Conservation (phyloP, 805 yeast species). For the Yamadazyma philogaea region DNA sequence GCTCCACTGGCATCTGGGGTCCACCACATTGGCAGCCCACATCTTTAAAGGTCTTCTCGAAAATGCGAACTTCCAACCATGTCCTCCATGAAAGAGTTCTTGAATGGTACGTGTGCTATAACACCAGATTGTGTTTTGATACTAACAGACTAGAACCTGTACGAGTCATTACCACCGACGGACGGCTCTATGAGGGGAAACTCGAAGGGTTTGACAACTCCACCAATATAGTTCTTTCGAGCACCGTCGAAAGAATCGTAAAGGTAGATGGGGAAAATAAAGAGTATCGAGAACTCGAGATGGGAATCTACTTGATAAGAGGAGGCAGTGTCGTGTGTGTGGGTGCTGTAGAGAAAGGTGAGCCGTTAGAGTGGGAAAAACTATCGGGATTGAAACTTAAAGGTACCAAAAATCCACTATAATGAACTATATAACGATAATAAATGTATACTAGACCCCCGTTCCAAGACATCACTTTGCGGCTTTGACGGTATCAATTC, state of each 20-base stretch:
- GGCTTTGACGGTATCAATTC: conserved; percentile 48
- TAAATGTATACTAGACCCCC: conserved; percentile 2
- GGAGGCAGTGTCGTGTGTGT: conserved; percentile 59
- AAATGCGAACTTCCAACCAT: conserved; percentile 8
- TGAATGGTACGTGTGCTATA: conserved; percentile 28
- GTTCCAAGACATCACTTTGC: not conserved
- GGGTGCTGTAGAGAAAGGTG: conserved; percentile 40
- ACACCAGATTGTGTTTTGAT: not conserved
- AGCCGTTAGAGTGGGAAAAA: conserved; percentile 38
- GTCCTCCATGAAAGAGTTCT: conserved; percentile 32
- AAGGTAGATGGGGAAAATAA: conserved; percentile 37
- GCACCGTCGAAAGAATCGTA: conserved; percentile 51
- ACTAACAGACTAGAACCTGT: conserved; percentile 34
- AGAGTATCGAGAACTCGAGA: conserved; percentile 37
- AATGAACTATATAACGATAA: conserved; percentile 1
- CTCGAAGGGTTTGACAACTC: conserved; percentile 61
- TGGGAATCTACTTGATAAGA: conserved; percentile 53
- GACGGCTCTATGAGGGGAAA: conserved; percentile 40
- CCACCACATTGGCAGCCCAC: no score
- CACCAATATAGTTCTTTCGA: conserved; percentile 55
- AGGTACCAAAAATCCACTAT: conserved; percentile 33
- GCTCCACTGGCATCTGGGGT: no score
- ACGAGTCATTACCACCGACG: conserved; percentile 42
- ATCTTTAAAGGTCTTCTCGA: not conserved
- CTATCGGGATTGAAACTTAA: conserved; percentile 32